These are phyloP conservation scores for Penicillium salamii DNA, from an alignment of 495 filamentous ascomycete species.

Conservation along the genomic window DNA sequence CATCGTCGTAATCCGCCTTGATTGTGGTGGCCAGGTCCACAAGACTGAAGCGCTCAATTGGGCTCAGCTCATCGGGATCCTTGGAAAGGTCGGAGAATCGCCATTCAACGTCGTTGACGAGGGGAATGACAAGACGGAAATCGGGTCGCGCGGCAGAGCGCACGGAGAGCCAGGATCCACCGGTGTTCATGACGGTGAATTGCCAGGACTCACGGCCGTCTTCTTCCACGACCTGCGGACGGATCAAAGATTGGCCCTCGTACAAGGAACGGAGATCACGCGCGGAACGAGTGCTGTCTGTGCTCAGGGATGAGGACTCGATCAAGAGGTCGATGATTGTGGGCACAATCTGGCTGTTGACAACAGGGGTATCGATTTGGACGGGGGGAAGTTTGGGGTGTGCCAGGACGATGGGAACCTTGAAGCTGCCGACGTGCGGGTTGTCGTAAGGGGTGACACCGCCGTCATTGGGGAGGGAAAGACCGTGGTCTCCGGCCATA, in stretches of 20 bases:
- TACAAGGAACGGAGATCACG: slow-evolving; percentile 40
- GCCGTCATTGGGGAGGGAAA: slow-evolving; percentile 44
- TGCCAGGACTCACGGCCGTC: slow-evolving; percentile 45
- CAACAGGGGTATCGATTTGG: slow-evolving; percentile 41
- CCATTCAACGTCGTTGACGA: slow-evolving; percentile 45
- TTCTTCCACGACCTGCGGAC: slow-evolving; percentile 27
- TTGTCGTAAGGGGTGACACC: slow-evolving; percentile 49
- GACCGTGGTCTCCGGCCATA: slow-evolving; percentile 45
- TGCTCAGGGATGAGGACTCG: slow-evolving; percentile 39
- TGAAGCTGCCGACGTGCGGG: slow-evolving; percentile 48
- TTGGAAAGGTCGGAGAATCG: slow-evolving; percentile 41
- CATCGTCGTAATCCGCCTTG: slow-evolving; percentile 30
- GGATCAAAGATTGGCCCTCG: slow-evolving; percentile 50
- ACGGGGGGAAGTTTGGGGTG: slow-evolving; percentile 45
- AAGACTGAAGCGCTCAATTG: slow-evolving; percentile 35
- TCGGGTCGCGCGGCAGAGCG: slow-evolving; percentile 39
- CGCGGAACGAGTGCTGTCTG: slow-evolving; percentile 28
- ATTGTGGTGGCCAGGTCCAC: slow-evolving; percentile 32
- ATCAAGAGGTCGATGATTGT: slow-evolving; percentile 50
- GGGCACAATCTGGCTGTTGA: slow-evolving; percentile 45
- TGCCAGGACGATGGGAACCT: slow-evolving; percentile 48
- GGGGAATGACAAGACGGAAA: slow-evolving; percentile 45
- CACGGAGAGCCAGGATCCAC: slow-evolving; percentile 44
- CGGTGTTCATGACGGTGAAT: slow-evolving; percentile 51
- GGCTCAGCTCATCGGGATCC: slow-evolving; percentile 40